Percentiles rank a stretch among this genome's conserved stretches.
Conservation (phyloP, 2,329 filamentous ascomycete genomes). For the Colletotrichum sp. region DNA sequence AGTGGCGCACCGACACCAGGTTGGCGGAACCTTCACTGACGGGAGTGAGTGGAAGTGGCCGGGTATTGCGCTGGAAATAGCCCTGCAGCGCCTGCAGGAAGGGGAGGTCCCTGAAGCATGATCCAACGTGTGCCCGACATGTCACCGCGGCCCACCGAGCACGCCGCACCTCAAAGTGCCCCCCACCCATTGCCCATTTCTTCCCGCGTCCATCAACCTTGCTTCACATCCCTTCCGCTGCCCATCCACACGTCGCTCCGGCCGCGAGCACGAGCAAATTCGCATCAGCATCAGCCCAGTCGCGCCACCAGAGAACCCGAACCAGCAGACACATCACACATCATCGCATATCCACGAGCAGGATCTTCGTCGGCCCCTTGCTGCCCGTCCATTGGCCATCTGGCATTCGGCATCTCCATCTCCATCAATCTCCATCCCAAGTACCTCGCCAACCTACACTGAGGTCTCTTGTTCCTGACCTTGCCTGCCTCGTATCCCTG, state of each 20-base stretch:
- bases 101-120: background rate
- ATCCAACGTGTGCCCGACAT: constrained; percentile 12
- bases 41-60: background rate
- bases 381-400: background rate
- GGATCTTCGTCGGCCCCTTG: background rate
- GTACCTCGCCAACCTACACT: background rate
- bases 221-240: background rate
- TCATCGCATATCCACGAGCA: background rate
- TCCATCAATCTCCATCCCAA: background rate
- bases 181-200: background rate
- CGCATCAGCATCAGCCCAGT: background rate
- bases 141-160: constrained; percentile 15
- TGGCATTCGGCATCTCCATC: constrained; percentile 16
- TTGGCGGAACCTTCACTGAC: background rate
- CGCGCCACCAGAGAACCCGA: background rate
- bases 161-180: background rate
- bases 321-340: constrained; percentile 2
- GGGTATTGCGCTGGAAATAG: constrained; percentile 4
- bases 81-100: background rate
- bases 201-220: constrained; percentile 8
- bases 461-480: background rate
- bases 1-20: background rate
- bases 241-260: background rate
- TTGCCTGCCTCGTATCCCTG: background rate
- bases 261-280: background rate